Base-by-base conservation (phyloP, 2,329 filamentous ascomycete species). In the Calonectria crousiana region DNA sequence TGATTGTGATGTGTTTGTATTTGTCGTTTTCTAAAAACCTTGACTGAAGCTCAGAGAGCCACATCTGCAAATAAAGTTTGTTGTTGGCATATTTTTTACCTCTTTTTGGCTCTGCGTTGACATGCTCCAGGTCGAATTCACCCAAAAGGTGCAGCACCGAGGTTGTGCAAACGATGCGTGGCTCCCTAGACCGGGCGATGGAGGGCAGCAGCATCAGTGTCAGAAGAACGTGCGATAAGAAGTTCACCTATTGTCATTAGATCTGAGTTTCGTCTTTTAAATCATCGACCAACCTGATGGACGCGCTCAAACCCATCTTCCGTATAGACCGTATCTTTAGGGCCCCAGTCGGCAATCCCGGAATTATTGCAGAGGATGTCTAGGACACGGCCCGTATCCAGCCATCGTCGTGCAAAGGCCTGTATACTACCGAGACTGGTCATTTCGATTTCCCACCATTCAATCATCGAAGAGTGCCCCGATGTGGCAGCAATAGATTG, bases 361-460 rank as follows among this genome's bases (percentile, higher is more conserved):
- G 69, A 62, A 38, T 71, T 71, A 34, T 71, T 71, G 18, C 60
- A 71, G 6, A 71, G 51, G 6, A 71, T 23, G 9, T 71, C 51
- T 23, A 71, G 30, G 2, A 18, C n/a, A 10, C 52, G 69, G 2
- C 62, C 38, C 5, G 38, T 47, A 6, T 67, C 49, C 0, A 67
- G 49, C 69, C 69, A 71, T 28, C 51, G 28, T 41, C 32, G 32
- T 3, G 51, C 60, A 14, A 71, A 51, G 2, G 34, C 20, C 11
- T 47, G 28, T 38, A 71, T 36, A 18, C 62, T 71, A 5, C n/a
- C 18, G 6, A 71, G 30, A 28, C 66, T 65, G 9, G 62, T 23
- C 62, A 71, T 36, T n/a, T 71, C 69, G 20, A 71, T 26, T 8
- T 67, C 23, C 69, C 62, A 71, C 69, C 69, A 67, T 36, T 71